Base-by-base conservation (phyloP, 2,329 filamentous ascomycete species). In the Hirsutella minnesotensis region DNA sequence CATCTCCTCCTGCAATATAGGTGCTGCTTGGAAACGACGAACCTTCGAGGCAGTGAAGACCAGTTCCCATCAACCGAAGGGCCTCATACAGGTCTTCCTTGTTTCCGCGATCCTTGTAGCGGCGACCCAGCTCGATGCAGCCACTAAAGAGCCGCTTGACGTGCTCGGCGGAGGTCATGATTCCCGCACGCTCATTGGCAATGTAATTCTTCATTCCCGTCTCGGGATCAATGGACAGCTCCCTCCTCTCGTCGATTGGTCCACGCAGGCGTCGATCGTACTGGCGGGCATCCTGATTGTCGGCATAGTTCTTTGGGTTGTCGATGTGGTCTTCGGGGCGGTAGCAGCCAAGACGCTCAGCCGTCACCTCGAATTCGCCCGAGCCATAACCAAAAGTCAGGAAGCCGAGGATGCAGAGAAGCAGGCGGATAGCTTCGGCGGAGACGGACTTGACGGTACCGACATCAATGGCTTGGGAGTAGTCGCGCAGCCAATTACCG, bases 191-290 rank as follows among this genome's bases (percentile, higher is more conserved):
- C 60, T 95, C 89, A 49, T 88, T 88, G 33, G 89, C 87, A 61
- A 95, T 95, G 64, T 95, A 95, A 61, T 89, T 92, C 68, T 96
- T 96, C 65, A 94, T 71, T 52, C 83, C 84, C 5, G 81, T 82
- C 42, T 77, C 67, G 2, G 76, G 73, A 53, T 96, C 86, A 53
- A 96, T 75, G 38, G 75, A 77, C 30, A 95, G 73, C 66, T 95
- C 90, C 40, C 77, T 73, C 21, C 70, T 57, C 66, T 94, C 87
- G 50, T 95, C 76, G 38, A 96, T 70, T 0, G 86, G 86, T 1
- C 81, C 87, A 57, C 90, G 83, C 41, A 95, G 80, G 50, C 86
- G 81, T 42, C 62, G 70, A 57, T 95, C 84, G 58, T 92, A 95
- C 50, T 84, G 72, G 34, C 84, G 78, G 39, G 89, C 88, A 65